Percentiles rank a stretch among this genome's conserved stretches.
These are phyloP conservation scores for Cladosporium colombiae DNA, from an alignment of 2,329 filamentous ascomycete genomes.

Conservation along the genomic window DNA sequence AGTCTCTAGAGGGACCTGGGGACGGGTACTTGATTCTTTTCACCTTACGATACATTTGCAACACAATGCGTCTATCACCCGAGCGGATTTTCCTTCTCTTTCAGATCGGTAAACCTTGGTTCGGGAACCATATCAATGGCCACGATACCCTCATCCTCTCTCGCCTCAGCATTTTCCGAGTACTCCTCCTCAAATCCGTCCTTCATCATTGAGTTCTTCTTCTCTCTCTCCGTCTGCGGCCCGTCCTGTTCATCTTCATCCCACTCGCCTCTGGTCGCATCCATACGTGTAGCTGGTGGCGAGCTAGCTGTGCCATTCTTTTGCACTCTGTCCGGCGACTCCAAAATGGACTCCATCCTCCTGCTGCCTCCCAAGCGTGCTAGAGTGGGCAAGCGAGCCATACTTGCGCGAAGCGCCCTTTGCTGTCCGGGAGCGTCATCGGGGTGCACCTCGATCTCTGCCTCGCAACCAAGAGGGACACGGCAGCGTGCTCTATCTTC, in stretches of 20 bases:
- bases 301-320: not conserved
- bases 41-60: not conserved
- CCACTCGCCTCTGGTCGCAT: conserved; percentile 17
- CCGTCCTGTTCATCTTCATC: not conserved
- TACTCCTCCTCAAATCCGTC: conserved; percentile 20
- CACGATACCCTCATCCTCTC: conserved; percentile 23
- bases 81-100: conserved; percentile 36
- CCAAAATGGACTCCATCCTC: conserved; percentile 36
- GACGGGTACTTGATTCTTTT: not conserved
- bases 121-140: conserved; percentile 21
- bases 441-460: conserved; percentile 17
- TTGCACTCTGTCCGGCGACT: conserved; percentile 15
- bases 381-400: not conserved
- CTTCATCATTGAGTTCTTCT: conserved; percentile 14
- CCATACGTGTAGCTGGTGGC: conserved; percentile 7
- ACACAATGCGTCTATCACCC: conserved; percentile 17
- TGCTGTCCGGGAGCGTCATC: conserved; percentile 11
- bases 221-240: conserved; percentile 1
- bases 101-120: conserved; percentile 31
- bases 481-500: conserved; percentile 61
- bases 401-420: conserved; percentile 6
- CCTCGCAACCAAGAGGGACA: conserved; percentile 61
- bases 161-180: conserved; percentile 14
- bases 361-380: conserved; percentile 21
- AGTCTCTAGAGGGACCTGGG: too few species aligned